A percentile compares a stretch with the other conserved stretches of the same genome.
Conservation (phyloP, 768 basidiomycete species). For the Tricholoma bakamatsutake region DNA sequence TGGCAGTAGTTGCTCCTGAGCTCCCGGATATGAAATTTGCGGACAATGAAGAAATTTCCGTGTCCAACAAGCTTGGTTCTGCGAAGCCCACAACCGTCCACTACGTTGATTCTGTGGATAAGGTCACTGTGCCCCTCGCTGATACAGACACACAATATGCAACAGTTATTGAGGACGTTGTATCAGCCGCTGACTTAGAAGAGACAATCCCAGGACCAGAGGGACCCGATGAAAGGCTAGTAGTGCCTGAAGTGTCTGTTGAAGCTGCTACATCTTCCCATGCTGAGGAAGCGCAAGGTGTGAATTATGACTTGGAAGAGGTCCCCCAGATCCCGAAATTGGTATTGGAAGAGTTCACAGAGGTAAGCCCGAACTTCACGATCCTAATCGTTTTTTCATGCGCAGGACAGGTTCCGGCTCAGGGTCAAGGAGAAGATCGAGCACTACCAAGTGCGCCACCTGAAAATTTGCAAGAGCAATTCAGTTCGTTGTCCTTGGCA, state of each 20-base stretch:
- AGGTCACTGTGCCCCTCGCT: neutral
- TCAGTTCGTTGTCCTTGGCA: slow-evolving; percentile 27
- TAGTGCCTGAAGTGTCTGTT: neutral
- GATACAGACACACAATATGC: neutral
- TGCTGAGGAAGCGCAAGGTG: neutral
- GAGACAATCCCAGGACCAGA: neutral
- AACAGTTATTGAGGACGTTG: neutral
- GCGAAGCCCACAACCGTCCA: neutral
- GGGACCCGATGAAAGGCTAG: no score
- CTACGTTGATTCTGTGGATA: neutral
- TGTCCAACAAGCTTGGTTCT: neutral
- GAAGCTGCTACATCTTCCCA: neutral
- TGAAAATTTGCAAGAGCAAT: slow-evolving; percentile 13
- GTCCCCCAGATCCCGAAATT: slow-evolving; percentile 3
- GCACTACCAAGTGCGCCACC: neutral
- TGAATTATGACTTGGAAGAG: neutral
- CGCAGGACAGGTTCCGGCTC: slow-evolving; percentile 1
- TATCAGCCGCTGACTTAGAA: neutral
- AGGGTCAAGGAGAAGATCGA: neutral
- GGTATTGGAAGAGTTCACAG: slow-evolving; percentile 7
- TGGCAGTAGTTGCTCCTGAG: slow-evolving; percentile 3
- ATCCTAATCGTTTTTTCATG: neutral
- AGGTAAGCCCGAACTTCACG: slow-evolving; percentile 2
- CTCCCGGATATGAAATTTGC: slow-evolving; percentile 11
- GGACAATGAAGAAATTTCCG: slow-evolving; percentile 6